Evolutionary conservation across 441 rosid genomes (phyloP).

Genomic region (Adansonia gregorii): DNA sequence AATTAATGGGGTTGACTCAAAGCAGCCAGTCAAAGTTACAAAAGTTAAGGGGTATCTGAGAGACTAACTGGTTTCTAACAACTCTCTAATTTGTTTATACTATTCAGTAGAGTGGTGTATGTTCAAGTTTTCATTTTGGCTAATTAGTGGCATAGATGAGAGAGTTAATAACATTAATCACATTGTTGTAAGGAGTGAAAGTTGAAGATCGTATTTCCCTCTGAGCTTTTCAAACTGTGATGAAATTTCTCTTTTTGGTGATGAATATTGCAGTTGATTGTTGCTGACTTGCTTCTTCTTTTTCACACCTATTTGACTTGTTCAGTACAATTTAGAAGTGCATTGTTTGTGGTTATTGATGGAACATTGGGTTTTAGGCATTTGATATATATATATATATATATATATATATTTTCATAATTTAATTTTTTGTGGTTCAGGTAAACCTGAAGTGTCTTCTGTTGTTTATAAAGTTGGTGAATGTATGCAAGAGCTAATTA

Average conservation of each 20-base stretch:
- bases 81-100: neutral
- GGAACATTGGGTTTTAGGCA: slow-evolving; percentile 6
- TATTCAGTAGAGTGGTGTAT: neutral
- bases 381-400: neutral
- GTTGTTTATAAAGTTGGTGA: slow-evolving; percentile 97
- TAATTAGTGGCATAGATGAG: neutral
- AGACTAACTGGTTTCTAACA: neutral
- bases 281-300: neutral
- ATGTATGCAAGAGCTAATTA: slow-evolving; percentile 97
- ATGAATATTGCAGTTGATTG: slow-evolving; percentile 18
- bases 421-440: slow-evolving; percentile 51
- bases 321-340: neutral
- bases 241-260: neutral
- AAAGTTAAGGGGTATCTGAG: neutral
- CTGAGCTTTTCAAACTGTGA: neutral
- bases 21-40: neutral
- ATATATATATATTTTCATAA: too few species aligned
- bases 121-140: neutral
- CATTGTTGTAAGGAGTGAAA: neutral
- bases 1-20: neutral
- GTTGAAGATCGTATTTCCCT: neutral
- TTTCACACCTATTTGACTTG: neutral
- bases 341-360: slow-evolving; percentile 28
- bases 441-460: slow-evolving; percentile 78
- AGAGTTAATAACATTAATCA: neutral